A percentile compares a stretch with the other conserved stretches of the same genome.
Conservation (phyloP, 2,329 filamentous ascomycete species). For the Sordariomycetes sp. region DNA sequence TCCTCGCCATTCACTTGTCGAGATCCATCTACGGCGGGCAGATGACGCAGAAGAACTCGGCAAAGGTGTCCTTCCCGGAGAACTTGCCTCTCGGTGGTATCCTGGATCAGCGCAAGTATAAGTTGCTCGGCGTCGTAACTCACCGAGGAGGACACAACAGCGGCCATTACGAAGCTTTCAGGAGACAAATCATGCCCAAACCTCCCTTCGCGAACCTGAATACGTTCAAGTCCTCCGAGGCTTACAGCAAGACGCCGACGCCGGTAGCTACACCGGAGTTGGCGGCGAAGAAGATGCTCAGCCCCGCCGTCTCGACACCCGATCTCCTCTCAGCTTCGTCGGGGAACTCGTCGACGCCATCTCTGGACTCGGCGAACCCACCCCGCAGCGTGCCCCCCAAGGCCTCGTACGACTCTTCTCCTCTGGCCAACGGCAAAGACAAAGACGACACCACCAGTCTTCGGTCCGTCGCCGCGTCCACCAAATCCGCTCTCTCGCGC, state of each 20-base stretch:
- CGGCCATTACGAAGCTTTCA: conserved; percentile 94
- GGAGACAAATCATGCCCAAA: conserved; percentile 65
- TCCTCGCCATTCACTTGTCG: conserved; percentile 86
- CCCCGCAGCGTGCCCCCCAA: conserved; percentile 20
- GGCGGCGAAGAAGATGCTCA: conserved; percentile 23
- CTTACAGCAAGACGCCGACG: conserved; percentile 57
- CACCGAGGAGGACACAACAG: conserved; percentile 95
- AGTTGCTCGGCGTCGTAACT: conserved; percentile 76
- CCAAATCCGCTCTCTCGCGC: conserved; percentile 42
- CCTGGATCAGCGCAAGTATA: conserved; percentile 70
- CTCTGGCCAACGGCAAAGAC: conserved; percentile 15
- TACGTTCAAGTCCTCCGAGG: conserved; percentile 65
- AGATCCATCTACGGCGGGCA: conserved; percentile 83
- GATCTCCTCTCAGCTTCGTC: conserved; percentile 33
- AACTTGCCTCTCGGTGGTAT: conserved; percentile 74
- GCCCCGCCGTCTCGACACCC: conserved; percentile 35
- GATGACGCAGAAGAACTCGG: conserved; percentile 82
- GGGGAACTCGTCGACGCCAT: conserved; percentile 24
- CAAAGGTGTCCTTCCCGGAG: conserved; percentile 89
- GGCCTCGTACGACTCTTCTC: background rate
- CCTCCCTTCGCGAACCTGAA: conserved; percentile 76
- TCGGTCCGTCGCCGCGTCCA: conserved; percentile 47
- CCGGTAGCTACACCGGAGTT: conserved; percentile 39
- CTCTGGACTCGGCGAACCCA: conserved; percentile 21
- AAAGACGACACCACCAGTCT: conserved; percentile 41